These are phyloP conservation scores for Yamadazyma atmosphaerica DNA, from an alignment of 1,139 yeast genomes.

Conservation along the genomic window DNA sequence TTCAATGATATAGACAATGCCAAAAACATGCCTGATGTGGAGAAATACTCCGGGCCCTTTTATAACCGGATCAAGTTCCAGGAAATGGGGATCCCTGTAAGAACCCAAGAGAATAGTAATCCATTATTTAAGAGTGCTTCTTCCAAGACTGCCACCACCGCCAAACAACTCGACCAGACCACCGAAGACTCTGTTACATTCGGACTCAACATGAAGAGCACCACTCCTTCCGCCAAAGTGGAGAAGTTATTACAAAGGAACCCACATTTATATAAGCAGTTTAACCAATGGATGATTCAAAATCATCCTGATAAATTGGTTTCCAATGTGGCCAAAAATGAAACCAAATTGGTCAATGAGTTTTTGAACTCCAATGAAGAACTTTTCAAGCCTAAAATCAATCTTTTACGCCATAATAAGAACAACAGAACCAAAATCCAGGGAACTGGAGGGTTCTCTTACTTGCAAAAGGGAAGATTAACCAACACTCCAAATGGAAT, in stretches of 20 bases:
- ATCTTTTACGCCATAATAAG: constrained; percentile 6
- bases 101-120: constrained; percentile 29
- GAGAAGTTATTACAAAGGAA: constrained; percentile 29
- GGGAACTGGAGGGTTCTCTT: constrained; percentile 76
- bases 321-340: constrained; percentile 19
- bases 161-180: constrained; percentile 16
- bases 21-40: constrained; percentile 50
- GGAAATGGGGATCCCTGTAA: constrained; percentile 42
- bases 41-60: constrained; percentile 40
- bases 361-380: constrained; percentile 21
- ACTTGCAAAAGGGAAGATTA: constrained; percentile 69
- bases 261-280: constrained; percentile 33
- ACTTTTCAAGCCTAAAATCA: constrained; percentile 8
- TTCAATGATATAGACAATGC: constrained; percentile 46
- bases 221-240: constrained; percentile 28
- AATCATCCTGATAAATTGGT: constrained; percentile 36
- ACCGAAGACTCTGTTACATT: constrained; percentile 20
- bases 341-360: constrained; percentile 26
- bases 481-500: constrained; percentile 76
- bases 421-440: constrained; percentile 32
- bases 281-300: constrained; percentile 34
- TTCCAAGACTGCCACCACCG: constrained; percentile 17
- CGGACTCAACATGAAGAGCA: constrained; percentile 33
- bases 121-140: constrained; percentile 34
- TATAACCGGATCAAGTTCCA: constrained; percentile 44